Base-by-base conservation (phyloP, 2,329 filamentous ascomycete species). In the Macrophomina pseudophaseolina region DNA sequence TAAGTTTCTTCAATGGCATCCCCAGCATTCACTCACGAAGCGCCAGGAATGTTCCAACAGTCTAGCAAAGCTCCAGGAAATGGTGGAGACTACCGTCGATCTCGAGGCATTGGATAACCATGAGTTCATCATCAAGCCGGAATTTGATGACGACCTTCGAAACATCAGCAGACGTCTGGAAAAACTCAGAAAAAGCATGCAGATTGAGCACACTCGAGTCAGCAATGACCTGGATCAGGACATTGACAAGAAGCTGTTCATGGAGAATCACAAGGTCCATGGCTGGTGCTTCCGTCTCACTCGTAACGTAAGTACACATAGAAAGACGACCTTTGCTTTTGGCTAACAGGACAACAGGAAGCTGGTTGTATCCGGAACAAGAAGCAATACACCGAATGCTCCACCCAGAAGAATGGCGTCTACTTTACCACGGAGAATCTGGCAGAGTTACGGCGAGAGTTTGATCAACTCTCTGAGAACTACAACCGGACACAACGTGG, bases 81-180 rank as follows among this genome's bases (percentile, higher is more conserved):
- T 99, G 93, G 95, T 99, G 0, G 95, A 99, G 81, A 97, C 95
- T 1, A 99, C 96, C 0, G 94, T 99, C 14, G 95, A 99, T 74
- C 87, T 99, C 0, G 92, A 97, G 67, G 95, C 95, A 2, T 87
- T 99, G 11, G 94, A 99, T 74, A 93, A 95, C 71, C 95, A 99
- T 75, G 95, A 99, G 76, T 99, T 96, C 80, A 94, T 97, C 73
- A 99, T 99, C 85, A 99, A 98, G 80, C 92, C 96, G 0, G 95
- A 99, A 75, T 99, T 97, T 70, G 95, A 99, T 74, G 93, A 97
- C 67, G 87, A 89, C 65, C 83, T 99, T 44, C 88, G 91, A 18
- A 88, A 92, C n/a, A 96, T 99, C 71, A 89, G 92, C 63, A 94
- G 92, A 80, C 95, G 94, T 76, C 87, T 99, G 1, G 94, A 98